phyloP scores from a whole-genome alignment of 2,329 filamentous ascomycete species.

The Hymenoscyphus salicellus region DNA sequence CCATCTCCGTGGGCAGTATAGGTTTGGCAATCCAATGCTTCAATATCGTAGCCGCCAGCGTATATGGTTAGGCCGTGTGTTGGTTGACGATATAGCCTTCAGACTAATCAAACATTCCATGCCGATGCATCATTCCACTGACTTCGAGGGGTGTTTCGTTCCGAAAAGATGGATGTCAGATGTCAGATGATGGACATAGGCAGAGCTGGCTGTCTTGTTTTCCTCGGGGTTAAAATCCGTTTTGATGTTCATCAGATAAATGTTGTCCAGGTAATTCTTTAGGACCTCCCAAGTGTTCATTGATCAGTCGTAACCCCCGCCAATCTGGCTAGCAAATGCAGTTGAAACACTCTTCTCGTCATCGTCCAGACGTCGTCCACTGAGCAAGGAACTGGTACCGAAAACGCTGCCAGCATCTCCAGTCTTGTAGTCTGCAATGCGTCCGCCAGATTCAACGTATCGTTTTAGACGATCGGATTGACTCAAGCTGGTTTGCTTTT shows the following conservation, averaged over 20 bases:
- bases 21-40: conserved; percentile 8
- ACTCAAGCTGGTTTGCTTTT: conserved; percentile 70
- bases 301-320: conserved; percentile 44
- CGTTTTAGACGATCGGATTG: conserved; percentile 91
- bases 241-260: conserved; percentile 7
- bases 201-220: conserved; percentile 6
- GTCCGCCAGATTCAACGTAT: conserved; percentile 83
- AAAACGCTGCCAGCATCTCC: conserved; percentile 64
- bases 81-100: conserved; percentile 3
- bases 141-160: not conserved
- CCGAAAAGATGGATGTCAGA: not conserved
- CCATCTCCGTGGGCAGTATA: conserved; percentile 2
- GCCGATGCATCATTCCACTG: not conserved
- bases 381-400: conserved; percentile 52
- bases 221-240: conserved; percentile 8
- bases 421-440: conserved; percentile 53
- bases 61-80: not conserved
- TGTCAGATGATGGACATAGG: conserved; percentile 9
- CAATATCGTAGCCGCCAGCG: conserved; percentile 11
- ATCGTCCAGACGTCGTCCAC: conserved; percentile 63
- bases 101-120: not conserved
- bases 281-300: conserved; percentile 10
- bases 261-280: conserved; percentile 10
- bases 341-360: conserved; percentile 96
- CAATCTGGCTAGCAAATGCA: conserved; percentile 93